Base-by-base conservation (phyloP, 2,329 filamentous ascomycete species). In the Emmonsia crescens region DNA sequence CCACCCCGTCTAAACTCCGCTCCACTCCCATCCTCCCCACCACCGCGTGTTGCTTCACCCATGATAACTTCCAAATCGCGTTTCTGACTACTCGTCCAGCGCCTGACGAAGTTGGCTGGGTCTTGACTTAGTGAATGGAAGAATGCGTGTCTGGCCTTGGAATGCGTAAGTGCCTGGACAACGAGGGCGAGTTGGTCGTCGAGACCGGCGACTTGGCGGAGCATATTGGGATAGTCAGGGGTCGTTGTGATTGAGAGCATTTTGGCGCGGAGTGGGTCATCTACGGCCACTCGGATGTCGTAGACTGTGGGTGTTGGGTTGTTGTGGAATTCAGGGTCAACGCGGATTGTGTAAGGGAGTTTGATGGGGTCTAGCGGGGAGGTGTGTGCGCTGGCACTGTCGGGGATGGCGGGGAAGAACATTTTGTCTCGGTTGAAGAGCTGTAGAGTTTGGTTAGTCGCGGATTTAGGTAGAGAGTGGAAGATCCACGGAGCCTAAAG, bases 81-180 rank as follows among this genome's bases (percentile, higher is more conserved):
- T 76, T 91, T 91, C 78, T 99, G 94, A 19, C 88, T 93, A 69
- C 87, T 91, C 59, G 96, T 81, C 94, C 94, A 99, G 70, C 89
- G 85, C 66, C 84, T 86, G 63, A 96, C 82, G 69, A 97, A 97
- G 14, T 83, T 85, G 19, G 89, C 87, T 0, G 94, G 94, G 68
- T 96, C 91, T 65, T 88, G 84, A 63, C 86, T 84, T 65, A 97
- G 80, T 5, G 85, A 85, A 6, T 84, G 85, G 74, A 94, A 88
- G 78, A 99, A 99, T 19, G 87, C 84, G 73, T 96, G 90, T 73
- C 96, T 96, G 29, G 91, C 89, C 72, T 96, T 96, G 31, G 89
- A 90, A 67, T 91, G 86, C 33, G 86, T 83, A 52, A 96, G 83
- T 1, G 89, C 90, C 73, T 96, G 91, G 61, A 96, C 80, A 24